Conservation (phyloP, 139 green algal species). For the Diplosphaera chodatii region DNA sequence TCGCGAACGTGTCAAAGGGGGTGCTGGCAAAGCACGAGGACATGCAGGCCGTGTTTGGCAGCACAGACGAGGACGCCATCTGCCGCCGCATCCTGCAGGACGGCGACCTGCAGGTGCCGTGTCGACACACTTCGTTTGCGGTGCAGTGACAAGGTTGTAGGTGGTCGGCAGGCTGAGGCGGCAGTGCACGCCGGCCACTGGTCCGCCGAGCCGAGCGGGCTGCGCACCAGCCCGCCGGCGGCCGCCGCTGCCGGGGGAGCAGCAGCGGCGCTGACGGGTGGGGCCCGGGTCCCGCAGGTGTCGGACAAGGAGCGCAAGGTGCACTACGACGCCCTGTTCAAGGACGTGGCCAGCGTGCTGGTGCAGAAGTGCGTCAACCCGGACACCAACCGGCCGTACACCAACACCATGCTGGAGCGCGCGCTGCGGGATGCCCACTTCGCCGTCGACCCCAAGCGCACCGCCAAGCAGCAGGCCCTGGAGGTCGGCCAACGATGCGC, state of each 20-base stretch:
- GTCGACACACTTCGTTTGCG: no score
- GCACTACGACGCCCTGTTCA: slow-evolving; percentile 79
- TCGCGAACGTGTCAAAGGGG: slow-evolving; percentile 93
- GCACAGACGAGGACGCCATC: slow-evolving; percentile 71
- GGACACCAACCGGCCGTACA: slow-evolving; percentile 85
- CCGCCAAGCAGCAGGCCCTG: slow-evolving; percentile 91
- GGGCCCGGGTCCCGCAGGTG: no score
- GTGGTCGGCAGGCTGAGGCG: no score
- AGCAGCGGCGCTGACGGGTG: no score
- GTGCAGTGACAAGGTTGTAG: no score
- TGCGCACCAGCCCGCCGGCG: no score
- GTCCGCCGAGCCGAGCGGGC: no score
- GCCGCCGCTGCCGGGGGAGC: no score
- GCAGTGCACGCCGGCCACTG: no score
- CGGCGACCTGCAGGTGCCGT: slow-evolving; percentile 91
- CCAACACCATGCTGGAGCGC: slow-evolving; percentile 87
- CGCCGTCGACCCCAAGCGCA: slow-evolving; percentile 80
- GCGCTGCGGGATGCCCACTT: slow-evolving; percentile 91
- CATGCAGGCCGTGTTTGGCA: slow-evolving; percentile 85
- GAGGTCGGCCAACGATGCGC: slow-evolving; percentile 42
- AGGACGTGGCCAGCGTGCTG: slow-evolving; percentile 74
- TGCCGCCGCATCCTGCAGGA: slow-evolving; percentile 82
- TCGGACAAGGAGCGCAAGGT: slow-evolving; percentile 91
- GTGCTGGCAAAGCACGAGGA: slow-evolving; percentile 87
- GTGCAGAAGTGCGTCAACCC: slow-evolving; percentile 91